phyloP scores from a whole-genome alignment of 306 rosid species.

The Castanospermum australe region DNA sequence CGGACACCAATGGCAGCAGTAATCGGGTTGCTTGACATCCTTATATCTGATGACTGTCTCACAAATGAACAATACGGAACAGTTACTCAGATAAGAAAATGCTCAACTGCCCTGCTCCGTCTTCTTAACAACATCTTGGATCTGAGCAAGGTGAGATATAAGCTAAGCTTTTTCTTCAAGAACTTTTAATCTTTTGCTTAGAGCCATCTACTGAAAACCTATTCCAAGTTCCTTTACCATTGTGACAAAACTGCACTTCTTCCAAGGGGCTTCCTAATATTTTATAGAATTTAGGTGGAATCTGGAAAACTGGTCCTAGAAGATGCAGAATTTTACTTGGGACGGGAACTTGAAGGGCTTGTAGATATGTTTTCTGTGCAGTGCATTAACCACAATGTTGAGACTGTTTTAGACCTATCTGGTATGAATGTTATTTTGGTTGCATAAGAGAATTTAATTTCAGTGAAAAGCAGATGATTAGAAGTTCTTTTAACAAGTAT shows the following conservation, averaged over 20 bases:
- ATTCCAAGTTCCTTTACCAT: not conserved
- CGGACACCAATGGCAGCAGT: slow-evolving; percentile 99
- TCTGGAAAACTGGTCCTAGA: slow-evolving; percentile 96
- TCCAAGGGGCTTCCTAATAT: slow-evolving; percentile 20
- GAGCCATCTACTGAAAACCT: not conserved
- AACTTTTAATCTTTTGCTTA: not conserved
- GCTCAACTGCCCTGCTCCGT: slow-evolving; percentile 93
- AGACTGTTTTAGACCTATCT: slow-evolving; percentile 88
- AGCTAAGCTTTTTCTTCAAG: slow-evolving; percentile 7
- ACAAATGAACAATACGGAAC: slow-evolving; percentile 90
- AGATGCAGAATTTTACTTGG: slow-evolving; percentile 91
- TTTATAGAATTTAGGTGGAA: slow-evolving; percentile 65
- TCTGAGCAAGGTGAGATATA: slow-evolving; percentile 77
- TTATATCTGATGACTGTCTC: slow-evolving; percentile 92
- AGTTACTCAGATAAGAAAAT: slow-evolving; percentile 91
- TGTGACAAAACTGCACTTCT: not conserved
- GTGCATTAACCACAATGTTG: slow-evolving; percentile 93
- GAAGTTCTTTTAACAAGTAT: not conserved
- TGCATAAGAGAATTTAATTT: slow-evolving; percentile 14
- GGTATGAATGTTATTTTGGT: slow-evolving; percentile 48
- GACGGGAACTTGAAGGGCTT: slow-evolving; percentile 97
- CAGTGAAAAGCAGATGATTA: not conserved
- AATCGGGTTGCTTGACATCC: slow-evolving; percentile 95
- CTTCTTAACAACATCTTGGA: slow-evolving; percentile 97
- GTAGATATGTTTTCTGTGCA: slow-evolving; percentile 99